Base-by-base conservation (phyloP, 495 filamentous ascomycete species). In the Saxophila tyrrhenica region DNA sequence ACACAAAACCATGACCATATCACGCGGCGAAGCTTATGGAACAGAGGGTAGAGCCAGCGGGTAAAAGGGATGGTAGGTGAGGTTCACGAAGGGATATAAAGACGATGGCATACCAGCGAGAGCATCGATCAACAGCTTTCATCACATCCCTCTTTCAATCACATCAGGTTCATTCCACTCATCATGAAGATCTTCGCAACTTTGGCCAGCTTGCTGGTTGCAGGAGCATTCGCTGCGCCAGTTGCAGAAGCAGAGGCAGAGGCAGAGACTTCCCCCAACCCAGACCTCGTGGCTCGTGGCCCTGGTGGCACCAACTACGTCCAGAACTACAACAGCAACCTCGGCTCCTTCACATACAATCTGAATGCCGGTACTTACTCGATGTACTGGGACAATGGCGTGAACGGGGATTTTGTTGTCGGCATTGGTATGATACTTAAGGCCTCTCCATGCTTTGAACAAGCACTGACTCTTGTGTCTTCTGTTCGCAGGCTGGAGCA, bases 301-400 rank as follows among this genome's bases (percentile, higher is more conserved):
- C 51, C 51, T 9, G 39, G 39, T 17, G 51, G 51, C 5, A 50
- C 43, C 25, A 56, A 56, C 46, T 56, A 56, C 35, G 53, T 56
- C 35, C 53, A 56, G 53, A 56, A 56, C 53, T 56, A 56, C 53
- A 56, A 56, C 25, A 24, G 45, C 17, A 48, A 32, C 35, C 44
- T 48, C 13, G 53, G 44, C 45, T 7, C 42, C 20, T 56, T 56
- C 47, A 24, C 47, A 13, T 56, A 39, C 53, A 50, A 56, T 23
- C 2, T 22, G 19, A 41, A 25, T n/a, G 45, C 45, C n/a, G 53
- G 53, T 22, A 56, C 53, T 8, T 56, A 41, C 47, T 56, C 53
- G 32, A 39, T 49, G 44, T 42, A 50, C 45, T 56, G 53, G 53
- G 22, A 49, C 20, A 20, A 48, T 16, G 50, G 50, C 19, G 50